These are phyloP conservation scores for Adansonia digitata DNA, from an alignment of 345 rosid genomes.

Conservation along the genomic window DNA sequence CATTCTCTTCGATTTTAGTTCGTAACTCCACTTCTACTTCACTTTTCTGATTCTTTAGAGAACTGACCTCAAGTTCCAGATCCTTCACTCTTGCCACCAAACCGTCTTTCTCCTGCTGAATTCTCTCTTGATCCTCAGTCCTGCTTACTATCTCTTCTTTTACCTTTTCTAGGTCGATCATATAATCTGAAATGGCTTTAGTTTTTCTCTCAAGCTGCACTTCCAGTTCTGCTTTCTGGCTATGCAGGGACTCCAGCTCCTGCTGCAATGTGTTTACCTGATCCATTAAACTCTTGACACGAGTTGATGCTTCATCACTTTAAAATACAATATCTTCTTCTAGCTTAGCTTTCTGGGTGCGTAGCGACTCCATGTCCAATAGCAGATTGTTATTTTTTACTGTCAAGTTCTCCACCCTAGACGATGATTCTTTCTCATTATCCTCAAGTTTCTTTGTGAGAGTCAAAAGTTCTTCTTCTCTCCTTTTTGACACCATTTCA, in stretches of 20 bases:
- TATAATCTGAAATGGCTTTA: slow-evolving; percentile 43
- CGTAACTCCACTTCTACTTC: slow-evolving; percentile 41
- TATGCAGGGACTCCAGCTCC: slow-evolving; percentile 42
- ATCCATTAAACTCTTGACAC: slow-evolving; percentile 37
- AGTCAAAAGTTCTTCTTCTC: slow-evolving; percentile 43
- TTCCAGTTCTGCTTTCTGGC: slow-evolving; percentile 50
- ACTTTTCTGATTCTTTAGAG: slow-evolving; percentile 39
- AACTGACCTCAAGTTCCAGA: slow-evolving; percentile 33
- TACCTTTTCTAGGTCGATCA: slow-evolving; percentile 34
- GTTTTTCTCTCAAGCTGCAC: slow-evolving; percentile 48
- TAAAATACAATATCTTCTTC: slow-evolving; percentile 47
- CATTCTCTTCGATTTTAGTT: slow-evolving; percentile 27
- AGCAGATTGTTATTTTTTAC: slow-evolving; percentile 35
- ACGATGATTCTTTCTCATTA: too few species aligned
- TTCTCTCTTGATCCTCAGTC: slow-evolving; percentile 32
- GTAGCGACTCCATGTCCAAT: slow-evolving; percentile 35
- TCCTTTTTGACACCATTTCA: slow-evolving; percentile 40
- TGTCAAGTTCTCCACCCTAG: slow-evolving; percentile 56
- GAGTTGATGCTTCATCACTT: slow-evolving; percentile 50
- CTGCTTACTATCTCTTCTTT: slow-evolving; percentile 36
- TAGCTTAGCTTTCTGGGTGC: slow-evolving; percentile 46
- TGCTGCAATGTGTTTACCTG: slow-evolving; percentile 46
- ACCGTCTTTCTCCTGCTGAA: slow-evolving; percentile 41
- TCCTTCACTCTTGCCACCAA: slow-evolving; percentile 31
- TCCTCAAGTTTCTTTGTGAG: slow-evolving; percentile 50